Base-by-base conservation (phyloP, 768 basidiomycete genomes). In the Leccinum truebloodii region DNA sequence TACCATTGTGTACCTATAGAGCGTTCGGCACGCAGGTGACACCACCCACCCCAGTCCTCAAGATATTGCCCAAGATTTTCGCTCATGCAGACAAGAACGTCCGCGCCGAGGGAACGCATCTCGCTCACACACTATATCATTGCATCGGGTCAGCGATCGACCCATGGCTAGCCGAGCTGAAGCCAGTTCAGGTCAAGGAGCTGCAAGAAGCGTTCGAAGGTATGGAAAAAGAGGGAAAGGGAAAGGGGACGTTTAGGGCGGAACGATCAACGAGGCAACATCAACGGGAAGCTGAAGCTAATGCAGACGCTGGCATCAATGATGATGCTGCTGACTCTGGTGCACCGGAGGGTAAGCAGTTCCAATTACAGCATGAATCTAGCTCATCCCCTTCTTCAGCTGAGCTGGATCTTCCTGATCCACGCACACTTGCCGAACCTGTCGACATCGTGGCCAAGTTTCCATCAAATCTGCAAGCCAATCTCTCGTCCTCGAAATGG, bases 141-240 rank as follows among this genome's bases (percentile, higher is more conserved):
- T 94, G 87, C 72, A 86, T 98, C 57, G 96, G 93, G 63, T 68
- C 85, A 55, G 87, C 86, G 1, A 89, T 99, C 61, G 88, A 94
- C 57, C 84, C 92, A 52, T 93, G 87, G 80, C 78, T 99, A 22
- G 78, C 84, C 22, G 95, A 98, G 61, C 82, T 99, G 62, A 99
- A 99, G 72, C 94, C 96, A 2, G 94, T 99, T 4, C 97, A 98
- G 74, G 86, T 96, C 48, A 95, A 97, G 73, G 97, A 99, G 67
- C 73, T 99, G 67, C 93, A 92, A 67, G 96, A 98, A 69, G 81
- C 86, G 0, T 99, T 96, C 69, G 93, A 92, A 58, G 78, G 73
- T 22, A 78, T 96, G 80, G 92, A 95, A 67, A 86, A 85, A 62
- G 87, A 88, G n/a, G 90, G 89, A 2, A 90, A 87, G 66, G 95